Conservation (phyloP, 805 yeast genomes). For the Cyberlindnera mycetangii region DNA sequence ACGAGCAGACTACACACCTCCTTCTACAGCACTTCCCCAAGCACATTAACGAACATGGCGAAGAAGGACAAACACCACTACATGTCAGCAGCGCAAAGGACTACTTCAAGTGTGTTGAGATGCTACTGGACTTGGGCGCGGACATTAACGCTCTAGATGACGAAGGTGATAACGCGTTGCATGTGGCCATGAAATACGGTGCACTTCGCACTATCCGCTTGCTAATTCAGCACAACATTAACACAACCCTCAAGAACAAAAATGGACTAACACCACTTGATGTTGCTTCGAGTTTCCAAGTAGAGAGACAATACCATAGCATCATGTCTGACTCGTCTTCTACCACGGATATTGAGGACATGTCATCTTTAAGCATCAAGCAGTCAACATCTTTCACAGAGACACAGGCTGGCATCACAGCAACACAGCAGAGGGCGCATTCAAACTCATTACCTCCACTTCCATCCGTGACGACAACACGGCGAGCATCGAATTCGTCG, state of each 20-base stretch:
- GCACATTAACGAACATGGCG: conserved; percentile 47
- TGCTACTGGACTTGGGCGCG: conserved; percentile 73
- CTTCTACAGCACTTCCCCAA: conserved; percentile 63
- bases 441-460: conserved; percentile 32
- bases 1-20: conserved; percentile 70
- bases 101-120: conserved; percentile 57
- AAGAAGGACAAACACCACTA: conserved; percentile 56
- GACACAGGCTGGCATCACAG: neutral
- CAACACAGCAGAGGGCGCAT: conserved; percentile 16
- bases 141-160: conserved; percentile 68
- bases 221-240: conserved; percentile 47
- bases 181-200: conserved; percentile 75
- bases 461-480: conserved; percentile 32
- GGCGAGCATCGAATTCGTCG: conserved; percentile 27
- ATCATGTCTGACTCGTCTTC: conserved; percentile 10
- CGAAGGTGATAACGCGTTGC: conserved; percentile 80
- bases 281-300: conserved; percentile 51
- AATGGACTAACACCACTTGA: conserved; percentile 68
- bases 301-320: conserved; percentile 39
- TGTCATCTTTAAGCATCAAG: conserved; percentile 3
- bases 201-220: conserved; percentile 53
- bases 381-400: conserved; percentile 1
- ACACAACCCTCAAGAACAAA: conserved; percentile 46
- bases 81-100: conserved; percentile 65
- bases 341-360: conserved; percentile 3